Evolutionary conservation across 1,284 basidiomycete species (phyloP).

Genomic region (Vanrija sp.): DNA sequence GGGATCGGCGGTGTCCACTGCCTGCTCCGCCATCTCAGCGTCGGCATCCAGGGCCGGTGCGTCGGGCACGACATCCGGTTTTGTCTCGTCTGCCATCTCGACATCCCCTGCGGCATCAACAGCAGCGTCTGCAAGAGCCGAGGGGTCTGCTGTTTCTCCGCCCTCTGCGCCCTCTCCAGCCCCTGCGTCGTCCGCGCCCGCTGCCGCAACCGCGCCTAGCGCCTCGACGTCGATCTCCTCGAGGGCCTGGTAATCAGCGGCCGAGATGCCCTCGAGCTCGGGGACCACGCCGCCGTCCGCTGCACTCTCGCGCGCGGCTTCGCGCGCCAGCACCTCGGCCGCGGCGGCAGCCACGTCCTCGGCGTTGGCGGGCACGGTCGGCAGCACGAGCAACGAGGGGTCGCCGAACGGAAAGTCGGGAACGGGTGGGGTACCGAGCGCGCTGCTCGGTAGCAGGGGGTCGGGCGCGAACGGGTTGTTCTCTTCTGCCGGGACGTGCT

Average conservation of each 20-base stretch:
- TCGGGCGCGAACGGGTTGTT: too few species aligned
- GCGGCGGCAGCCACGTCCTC: neutral
- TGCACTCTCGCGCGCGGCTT: slow-evolving; percentile 7
- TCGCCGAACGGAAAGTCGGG: slow-evolving; percentile 12
- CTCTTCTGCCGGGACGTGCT: too few species aligned
- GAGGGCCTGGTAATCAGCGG: too few species aligned
- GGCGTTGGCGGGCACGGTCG: slow-evolving; percentile 2
- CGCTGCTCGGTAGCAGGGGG: neutral
- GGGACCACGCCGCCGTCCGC: slow-evolving; percentile 11
- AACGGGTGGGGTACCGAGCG: slow-evolving; percentile 13
- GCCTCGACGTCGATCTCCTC: too few species aligned
- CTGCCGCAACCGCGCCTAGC: too few species aligned
- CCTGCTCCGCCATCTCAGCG: neutral
- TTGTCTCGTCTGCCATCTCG: neutral
- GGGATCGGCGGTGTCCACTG: neutral
- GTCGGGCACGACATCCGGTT: neutral
- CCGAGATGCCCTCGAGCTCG: slow-evolving; percentile 5
- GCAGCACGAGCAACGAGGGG: neutral
- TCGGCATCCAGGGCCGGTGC: neutral
- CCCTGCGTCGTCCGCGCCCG: too few species aligned
- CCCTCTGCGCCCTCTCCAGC: too few species aligned
- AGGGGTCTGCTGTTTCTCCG: too few species aligned
- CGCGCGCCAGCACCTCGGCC: neutral
- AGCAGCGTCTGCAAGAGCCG: too few species aligned
- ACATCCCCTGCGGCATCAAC: neutral